A percentile compares a stretch with the other conserved stretches of the same genome.
Conservation (phyloP, 2,329 filamentous ascomycete genomes). For the Colletotrichum sp. region DNA sequence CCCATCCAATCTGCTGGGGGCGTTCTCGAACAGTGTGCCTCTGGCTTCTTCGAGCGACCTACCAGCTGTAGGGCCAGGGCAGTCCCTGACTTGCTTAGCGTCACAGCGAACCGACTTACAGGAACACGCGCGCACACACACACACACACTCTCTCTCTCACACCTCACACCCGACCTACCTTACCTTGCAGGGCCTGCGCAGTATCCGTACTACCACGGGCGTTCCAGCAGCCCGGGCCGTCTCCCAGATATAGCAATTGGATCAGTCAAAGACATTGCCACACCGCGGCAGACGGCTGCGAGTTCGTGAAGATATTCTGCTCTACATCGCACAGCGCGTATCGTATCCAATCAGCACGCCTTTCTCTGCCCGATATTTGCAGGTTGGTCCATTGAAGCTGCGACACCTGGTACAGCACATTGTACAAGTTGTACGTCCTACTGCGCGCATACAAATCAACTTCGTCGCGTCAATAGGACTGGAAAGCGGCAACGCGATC, state of each 20-base stretch:
- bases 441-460: neutral
- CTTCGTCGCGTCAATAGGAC: neutral
- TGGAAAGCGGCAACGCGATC: neutral
- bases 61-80: neutral
- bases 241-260: neutral
- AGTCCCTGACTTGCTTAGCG: neutral
- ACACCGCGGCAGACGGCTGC: constrained; percentile 5
- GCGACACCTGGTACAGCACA: neutral
- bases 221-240: constrained; percentile 10
- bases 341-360: constrained; percentile 13
- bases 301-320: neutral
- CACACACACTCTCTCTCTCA: neutral
- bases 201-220: neutral
- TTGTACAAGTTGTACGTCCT: neutral
- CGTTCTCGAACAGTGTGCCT: neutral
- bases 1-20: constrained; percentile 9
- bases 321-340: constrained; percentile 15
- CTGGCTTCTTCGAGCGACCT: neutral
- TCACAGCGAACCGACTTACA: neutral
- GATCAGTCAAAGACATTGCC: neutral
- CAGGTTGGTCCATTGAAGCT: neutral
- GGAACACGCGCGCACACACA: neutral
- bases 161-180: neutral
- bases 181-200: neutral
- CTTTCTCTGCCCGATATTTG: neutral